Conservation (phyloP, 768 basidiomycete species). For the Strobilomyces dryophilus region DNA sequence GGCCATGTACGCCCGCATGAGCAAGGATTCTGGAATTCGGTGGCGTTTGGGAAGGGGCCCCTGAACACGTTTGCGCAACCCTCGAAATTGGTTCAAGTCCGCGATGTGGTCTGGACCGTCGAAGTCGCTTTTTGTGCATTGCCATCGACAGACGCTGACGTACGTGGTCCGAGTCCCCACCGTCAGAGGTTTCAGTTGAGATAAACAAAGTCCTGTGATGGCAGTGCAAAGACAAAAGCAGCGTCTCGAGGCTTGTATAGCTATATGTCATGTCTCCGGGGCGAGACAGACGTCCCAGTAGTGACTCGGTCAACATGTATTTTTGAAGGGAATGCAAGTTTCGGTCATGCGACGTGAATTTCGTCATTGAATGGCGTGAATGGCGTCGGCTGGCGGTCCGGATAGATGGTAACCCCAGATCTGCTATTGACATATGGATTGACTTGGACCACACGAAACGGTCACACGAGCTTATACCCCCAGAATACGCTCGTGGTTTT, state of each 20-base stretch:
- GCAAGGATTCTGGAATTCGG: neutral
- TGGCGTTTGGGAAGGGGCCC: neutral
- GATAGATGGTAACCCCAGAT: neutral
- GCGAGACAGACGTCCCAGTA: neutral
- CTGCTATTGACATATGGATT: neutral
- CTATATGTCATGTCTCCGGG: neutral
- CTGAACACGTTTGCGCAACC: constrained; percentile 3
- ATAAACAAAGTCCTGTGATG: neutral
- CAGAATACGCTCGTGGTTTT: neutral
- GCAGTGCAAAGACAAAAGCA: neutral
- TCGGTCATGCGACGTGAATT: constrained; percentile 9
- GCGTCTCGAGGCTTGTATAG: neutral
- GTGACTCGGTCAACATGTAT: constrained; percentile 1
- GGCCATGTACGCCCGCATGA: neutral
- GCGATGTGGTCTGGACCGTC: constrained; percentile 7
- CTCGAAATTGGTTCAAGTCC: constrained; percentile 11
- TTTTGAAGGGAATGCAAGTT: neutral
- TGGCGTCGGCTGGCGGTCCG: neutral
- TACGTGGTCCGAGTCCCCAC: neutral
- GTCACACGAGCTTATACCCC: neutral
- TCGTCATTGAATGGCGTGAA: neutral
- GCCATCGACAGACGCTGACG: neutral
- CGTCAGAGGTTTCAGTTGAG: neutral
- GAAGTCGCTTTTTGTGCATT: neutral
- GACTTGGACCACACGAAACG: neutral